A percentile compares a stretch with the other conserved stretches of the same genome.
These are phyloP conservation scores for Dactylonectria estremocensis DNA, from an alignment of 2,329 filamentous ascomycete genomes.

Conservation along the genomic window DNA sequence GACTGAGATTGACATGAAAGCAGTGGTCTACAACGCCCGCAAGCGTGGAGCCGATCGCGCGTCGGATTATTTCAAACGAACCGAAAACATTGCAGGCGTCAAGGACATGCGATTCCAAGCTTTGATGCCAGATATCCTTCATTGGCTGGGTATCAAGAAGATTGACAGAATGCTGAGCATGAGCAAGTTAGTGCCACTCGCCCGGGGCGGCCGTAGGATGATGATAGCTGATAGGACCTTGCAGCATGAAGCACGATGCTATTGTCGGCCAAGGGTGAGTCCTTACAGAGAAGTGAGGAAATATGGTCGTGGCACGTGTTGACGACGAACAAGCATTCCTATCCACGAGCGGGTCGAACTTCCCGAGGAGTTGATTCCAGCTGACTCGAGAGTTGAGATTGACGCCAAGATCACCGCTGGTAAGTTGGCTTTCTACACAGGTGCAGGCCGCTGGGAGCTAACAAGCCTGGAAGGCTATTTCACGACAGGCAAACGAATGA, in stretches of 20 bases:
- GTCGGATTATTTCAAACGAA: slow-evolving; percentile 95
- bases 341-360: slow-evolving; percentile 93
- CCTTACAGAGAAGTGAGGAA: slow-evolving; percentile 13
- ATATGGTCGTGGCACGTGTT: slow-evolving; percentile 24
- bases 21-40: slow-evolving; percentile 81
- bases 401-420: slow-evolving; percentile 98
- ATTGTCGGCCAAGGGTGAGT: slow-evolving; percentile 85
- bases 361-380: slow-evolving; percentile 93
- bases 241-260: slow-evolving; percentile 90
- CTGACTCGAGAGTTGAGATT: slow-evolving; percentile 97
- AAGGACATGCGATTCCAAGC: slow-evolving; percentile 99
- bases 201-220: slow-evolving; percentile 23
- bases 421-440: slow-evolving; percentile 59
- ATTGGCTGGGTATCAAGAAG: slow-evolving; percentile 98
- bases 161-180: slow-evolving; percentile 99
- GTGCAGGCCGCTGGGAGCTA: slow-evolving; percentile 35
- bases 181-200: slow-evolving; percentile 81
- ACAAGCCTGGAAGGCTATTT: slow-evolving; percentile 71
- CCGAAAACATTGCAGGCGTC: slow-evolving; percentile 98
- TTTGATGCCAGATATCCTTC: slow-evolving; percentile 96
- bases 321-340: slow-evolving; percentile 71
- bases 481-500: slow-evolving; percentile 92
- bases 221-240: slow-evolving; percentile 52
- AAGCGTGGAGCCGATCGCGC: slow-evolving; percentile 86
- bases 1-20: slow-evolving; percentile 44